phyloP scores from a whole-genome alignment of 805 yeast genomes.

The Yamadazyma olivae region DNA sequence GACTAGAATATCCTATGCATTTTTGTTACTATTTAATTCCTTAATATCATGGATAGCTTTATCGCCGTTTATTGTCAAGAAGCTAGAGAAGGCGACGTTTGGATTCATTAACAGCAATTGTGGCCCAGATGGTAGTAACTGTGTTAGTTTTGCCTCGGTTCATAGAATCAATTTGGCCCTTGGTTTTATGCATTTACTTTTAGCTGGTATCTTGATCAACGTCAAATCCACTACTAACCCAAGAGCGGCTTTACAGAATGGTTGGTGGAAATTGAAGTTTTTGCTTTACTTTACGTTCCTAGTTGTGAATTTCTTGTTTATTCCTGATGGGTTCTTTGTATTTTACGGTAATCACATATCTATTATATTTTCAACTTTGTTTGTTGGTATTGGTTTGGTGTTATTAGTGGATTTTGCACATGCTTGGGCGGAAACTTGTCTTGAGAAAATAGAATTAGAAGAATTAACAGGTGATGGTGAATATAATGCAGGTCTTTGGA shows the following conservation, averaged over 20 bases:
- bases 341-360: constrained; percentile 91
- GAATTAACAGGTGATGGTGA: constrained; percentile 49
- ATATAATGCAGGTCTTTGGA: constrained; percentile 64
- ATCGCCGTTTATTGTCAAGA: constrained; percentile 70
- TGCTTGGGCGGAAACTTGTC: constrained; percentile 96
- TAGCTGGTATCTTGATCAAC: constrained; percentile 67
- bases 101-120: constrained; percentile 72
- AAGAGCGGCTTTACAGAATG: constrained; percentile 82
- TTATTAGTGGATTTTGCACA: constrained; percentile 95
- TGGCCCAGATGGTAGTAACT: constrained; percentile 66
- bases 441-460: constrained; percentile 84
- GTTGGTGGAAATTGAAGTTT: constrained; percentile 83
- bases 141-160: constrained; percentile 90
- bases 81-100: constrained; percentile 68
- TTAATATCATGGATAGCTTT: constrained; percentile 90
- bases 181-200: constrained; percentile 69
- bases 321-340: constrained; percentile 85
- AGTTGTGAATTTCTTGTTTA: constrained; percentile 58
- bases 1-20: constrained; percentile 85
- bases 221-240: constrained; percentile 77
- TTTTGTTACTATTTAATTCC: constrained; percentile 72
- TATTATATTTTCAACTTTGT: constrained; percentile 76
- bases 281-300: constrained; percentile 55
- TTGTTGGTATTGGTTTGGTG: constrained; percentile 85
- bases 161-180: constrained; percentile 87